Percentiles rank a stretch among this genome's conserved stretches.
These are phyloP conservation scores for Chimonanthus salicifolius DNA, from an alignment of 164 flowering plant genomes.

Conservation along the genomic window DNA sequence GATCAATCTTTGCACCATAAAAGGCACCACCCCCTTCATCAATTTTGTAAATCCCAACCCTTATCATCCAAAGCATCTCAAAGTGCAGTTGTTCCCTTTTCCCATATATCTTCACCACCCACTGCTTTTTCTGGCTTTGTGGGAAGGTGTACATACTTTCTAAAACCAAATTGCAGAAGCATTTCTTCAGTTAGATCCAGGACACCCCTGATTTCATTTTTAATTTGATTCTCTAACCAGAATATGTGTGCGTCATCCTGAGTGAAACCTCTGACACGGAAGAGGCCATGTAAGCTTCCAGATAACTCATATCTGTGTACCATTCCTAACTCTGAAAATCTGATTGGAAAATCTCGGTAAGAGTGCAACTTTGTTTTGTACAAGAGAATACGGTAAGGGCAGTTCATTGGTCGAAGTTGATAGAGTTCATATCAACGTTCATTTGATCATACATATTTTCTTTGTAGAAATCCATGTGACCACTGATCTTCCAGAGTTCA, in stretches of 20 bases:
- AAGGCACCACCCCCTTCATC: slow-evolving; percentile 99
- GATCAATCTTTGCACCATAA: slow-evolving; percentile 96
- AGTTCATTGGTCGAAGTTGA: slow-evolving; percentile 98
- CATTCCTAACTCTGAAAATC: slow-evolving; percentile 95
- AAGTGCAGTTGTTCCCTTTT: slow-evolving; percentile 85
- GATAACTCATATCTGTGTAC: slow-evolving; percentile 93
- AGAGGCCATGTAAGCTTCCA: slow-evolving; percentile 95
- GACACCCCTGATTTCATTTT: slow-evolving; percentile 92
- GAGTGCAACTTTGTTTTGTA: slow-evolving; percentile 78
- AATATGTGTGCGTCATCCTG: slow-evolving; percentile 99
- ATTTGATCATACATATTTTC: slow-evolving; percentile 97
- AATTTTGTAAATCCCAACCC: slow-evolving; percentile 60
- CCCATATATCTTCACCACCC: slow-evolving; percentile 91
- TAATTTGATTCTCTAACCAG: slow-evolving; percentile 89
- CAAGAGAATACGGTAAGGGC: slow-evolving; percentile 87
- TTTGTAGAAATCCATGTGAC: slow-evolving; percentile 88
- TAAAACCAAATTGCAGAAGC: slow-evolving; percentile 78
- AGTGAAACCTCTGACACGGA: slow-evolving; percentile 98
- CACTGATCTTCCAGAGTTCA: slow-evolving; percentile 92
- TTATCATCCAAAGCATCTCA: slow-evolving; percentile 83
- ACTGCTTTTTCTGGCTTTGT: slow-evolving; percentile 92
- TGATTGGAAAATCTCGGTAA: slow-evolving; percentile 87
- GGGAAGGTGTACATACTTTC: slow-evolving; percentile 85
- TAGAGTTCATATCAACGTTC: slow-evolving; percentile 83
- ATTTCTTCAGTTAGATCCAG: slow-evolving; percentile 91